phyloP scores from a whole-genome alignment of 768 basidiomycete genomes.

The Brasilioporus rufonigricans region DNA sequence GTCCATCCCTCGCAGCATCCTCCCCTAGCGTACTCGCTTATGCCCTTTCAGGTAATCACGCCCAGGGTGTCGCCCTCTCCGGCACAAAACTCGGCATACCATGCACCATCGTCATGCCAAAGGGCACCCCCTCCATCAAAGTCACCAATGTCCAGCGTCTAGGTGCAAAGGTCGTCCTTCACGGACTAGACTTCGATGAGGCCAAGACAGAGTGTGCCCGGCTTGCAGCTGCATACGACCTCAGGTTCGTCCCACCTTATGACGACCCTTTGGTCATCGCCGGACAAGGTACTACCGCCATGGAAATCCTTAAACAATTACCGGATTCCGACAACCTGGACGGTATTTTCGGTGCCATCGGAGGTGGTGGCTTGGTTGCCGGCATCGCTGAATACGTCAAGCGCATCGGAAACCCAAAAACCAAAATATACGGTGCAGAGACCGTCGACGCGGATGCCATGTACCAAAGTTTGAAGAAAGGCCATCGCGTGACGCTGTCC shows the following conservation, averaged over 20 bases:
- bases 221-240: slow-evolving; percentile 69
- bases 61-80: slow-evolving; percentile 97
- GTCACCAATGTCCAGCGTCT: slow-evolving; percentile 92
- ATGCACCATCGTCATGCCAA: slow-evolving; percentile 99
- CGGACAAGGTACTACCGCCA: slow-evolving; percentile 91
- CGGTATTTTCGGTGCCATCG: slow-evolving; percentile 87
- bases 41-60: slow-evolving; percentile 80
- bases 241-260: slow-evolving; percentile 94
- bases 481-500: slow-evolving; percentile 75
- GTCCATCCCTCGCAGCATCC: neutral
- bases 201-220: slow-evolving; percentile 93
- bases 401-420: slow-evolving; percentile 81
- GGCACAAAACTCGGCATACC: slow-evolving; percentile 83
- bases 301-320: slow-evolving; percentile 93
- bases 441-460: slow-evolving; percentile 95
- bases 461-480: slow-evolving; percentile 74
- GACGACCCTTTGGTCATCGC: slow-evolving; percentile 97
- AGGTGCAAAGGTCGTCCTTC: slow-evolving; percentile 91
- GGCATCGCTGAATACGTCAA: slow-evolving; percentile 93
- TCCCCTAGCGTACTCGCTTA: neutral
- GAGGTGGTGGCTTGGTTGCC: slow-evolving; percentile 91
- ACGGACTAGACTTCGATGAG: slow-evolving; percentile 92
- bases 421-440: slow-evolving; percentile 87
- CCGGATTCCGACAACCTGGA: slow-evolving; percentile 73
- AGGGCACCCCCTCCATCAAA: slow-evolving; percentile 94